Evolutionary conservation across 148 eudicot species (phyloP), one percentile per base, ranked within the genome.

Genomic region (Rhododendron mucronatum): DNA sequence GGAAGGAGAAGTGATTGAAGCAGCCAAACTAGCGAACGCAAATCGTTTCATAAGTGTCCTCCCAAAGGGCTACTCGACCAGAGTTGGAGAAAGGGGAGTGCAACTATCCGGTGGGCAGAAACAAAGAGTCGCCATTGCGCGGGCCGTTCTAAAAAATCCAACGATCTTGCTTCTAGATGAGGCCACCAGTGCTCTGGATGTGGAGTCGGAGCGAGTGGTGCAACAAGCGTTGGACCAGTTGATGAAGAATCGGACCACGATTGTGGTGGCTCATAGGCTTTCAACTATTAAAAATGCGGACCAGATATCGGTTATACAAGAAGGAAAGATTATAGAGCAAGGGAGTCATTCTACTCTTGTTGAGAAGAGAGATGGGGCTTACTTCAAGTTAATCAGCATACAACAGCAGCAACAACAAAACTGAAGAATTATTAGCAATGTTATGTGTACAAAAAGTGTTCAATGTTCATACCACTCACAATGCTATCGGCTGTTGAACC

Each of bases 21-120:
- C 99, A 12, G 93, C 99, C 26, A 95, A 95, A 89, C 93, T 94
- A 20, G 96, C 98, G 1, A 95, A 97, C 39, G 99, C 98, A 0
- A 98, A 95, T 82, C 89, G 90, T 75, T 97, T 94, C 94, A 94
- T 97, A 41, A 97, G 99, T 45, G 84, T 91, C 78, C 99, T 97
- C 84, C 98, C 98, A 0, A 94, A 97, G 84, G 99, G 99, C 83
- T 97, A 97, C 93, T 93, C 92, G 10, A 97, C 99, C 26, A 93
- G 86, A 86, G 99, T 97, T 12, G 99, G 99, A 5, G 98, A 97
- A 59, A 86, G 98, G 90, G 98, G 98, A 48, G 93, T 97, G 5
- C 98, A 97, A 81, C 90, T 95, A n/a, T 95, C 98, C 0, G 98
- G 98, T 14, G 99, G 99, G 5, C 99, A 97, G 69, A 97, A 95